These are phyloP conservation scores for Secale cereale DNA, from an alignment of 176 grass and related monocot genomes.

Conservation along the genomic window DNA sequence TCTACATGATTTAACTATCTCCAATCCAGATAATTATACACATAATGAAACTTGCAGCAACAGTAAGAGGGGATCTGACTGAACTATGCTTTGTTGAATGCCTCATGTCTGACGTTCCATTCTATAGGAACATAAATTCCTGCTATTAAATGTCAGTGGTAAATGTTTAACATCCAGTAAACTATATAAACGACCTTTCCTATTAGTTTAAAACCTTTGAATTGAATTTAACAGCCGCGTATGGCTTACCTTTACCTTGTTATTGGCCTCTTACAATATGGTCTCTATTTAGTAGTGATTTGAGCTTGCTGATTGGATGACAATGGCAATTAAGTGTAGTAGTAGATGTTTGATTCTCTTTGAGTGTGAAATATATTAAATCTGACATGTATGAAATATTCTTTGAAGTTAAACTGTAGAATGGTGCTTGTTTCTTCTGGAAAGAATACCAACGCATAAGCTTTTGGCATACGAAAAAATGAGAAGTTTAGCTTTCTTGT, in stretches of 20 bases:
- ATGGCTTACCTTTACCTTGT: conserved; percentile 5
- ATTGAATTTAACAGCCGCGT: neutral
- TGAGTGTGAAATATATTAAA: neutral
- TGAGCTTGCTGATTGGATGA: neutral
- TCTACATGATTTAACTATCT: neutral
- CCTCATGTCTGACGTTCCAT: neutral
- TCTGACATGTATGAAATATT: neutral
- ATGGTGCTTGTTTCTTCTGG: conserved; percentile 1
- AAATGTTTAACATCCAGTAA: neutral
- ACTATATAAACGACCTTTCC: neutral
- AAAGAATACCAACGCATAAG: neutral
- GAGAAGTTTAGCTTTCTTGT: neutral
- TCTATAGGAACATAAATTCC: neutral
- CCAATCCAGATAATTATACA: neutral
- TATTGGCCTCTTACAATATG: neutral
- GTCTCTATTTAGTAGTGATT: neutral
- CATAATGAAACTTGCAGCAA: neutral
- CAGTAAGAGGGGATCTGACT: neutral
- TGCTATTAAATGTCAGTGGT: neutral
- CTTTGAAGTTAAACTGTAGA: neutral
- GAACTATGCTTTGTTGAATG: neutral
- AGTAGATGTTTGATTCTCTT: conserved; percentile 4
- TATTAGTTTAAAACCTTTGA: neutral
- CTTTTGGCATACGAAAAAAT: neutral
- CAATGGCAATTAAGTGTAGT: neutral